phyloP scores from a whole-genome alignment of 768 basidiomycete genomes.

The Rhodotorula paludigena region DNA sequence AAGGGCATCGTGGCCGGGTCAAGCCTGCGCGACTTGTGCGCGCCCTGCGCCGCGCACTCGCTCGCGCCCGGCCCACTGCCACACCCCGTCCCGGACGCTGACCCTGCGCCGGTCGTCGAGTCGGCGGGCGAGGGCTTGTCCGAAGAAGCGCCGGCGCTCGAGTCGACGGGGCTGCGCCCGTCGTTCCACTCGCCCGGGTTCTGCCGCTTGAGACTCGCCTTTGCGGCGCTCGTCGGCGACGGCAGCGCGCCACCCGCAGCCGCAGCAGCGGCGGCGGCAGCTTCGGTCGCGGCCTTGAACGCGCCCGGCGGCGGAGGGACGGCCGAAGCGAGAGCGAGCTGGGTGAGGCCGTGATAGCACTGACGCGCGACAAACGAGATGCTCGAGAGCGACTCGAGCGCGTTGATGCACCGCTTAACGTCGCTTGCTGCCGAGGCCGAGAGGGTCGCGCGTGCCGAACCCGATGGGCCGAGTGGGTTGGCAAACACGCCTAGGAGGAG shows the following conservation, averaged over 20 bases:
- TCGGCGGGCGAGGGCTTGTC: conserved; percentile 4
- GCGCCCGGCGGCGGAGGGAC: not conserved
- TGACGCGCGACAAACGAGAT: conserved; percentile 14
- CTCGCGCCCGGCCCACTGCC: not conserved
- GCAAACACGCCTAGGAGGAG: conserved; percentile 63
- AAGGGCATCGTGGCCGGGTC: conserved; percentile 4
- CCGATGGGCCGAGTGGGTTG: conserved; percentile 50
- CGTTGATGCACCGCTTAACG: conserved; percentile 58
- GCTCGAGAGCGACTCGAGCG: conserved; percentile 50
- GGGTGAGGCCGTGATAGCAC: conserved; percentile 7
- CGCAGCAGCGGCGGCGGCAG: no score
- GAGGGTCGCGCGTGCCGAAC: conserved; percentile 4
- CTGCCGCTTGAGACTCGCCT: conserved; percentile 10
- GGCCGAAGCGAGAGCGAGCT: conserved; percentile 1
- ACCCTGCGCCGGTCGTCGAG: not conserved
- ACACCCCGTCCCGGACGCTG: not conserved
- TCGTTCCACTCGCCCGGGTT: conserved; percentile 19
- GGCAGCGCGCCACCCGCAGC: not conserved
- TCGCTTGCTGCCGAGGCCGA: conserved; percentile 56
- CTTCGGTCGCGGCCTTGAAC: no score
- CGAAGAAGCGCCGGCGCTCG: not conserved
- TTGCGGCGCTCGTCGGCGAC: not conserved
- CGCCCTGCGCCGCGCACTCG: not conserved
- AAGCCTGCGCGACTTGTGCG: conserved; percentile 2
- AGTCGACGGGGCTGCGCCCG: conserved; percentile 1